Conservation (phyloP, 116 monocot species). For the Iris pallida region DNA sequence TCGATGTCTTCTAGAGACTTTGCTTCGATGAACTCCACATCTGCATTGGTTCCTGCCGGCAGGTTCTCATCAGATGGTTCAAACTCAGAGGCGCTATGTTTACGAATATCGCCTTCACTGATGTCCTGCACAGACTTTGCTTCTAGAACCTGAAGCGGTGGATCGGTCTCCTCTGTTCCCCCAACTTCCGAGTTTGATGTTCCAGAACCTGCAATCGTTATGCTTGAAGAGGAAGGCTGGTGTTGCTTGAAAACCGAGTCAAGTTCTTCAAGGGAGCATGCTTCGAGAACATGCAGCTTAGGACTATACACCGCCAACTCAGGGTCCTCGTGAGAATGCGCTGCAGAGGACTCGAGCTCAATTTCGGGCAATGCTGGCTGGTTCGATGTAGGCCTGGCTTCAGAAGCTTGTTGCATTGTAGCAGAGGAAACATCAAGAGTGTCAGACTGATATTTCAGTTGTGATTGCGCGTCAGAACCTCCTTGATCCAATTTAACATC, state of each 20-base stretch:
- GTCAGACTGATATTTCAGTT: not conserved
- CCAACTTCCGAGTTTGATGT: constrained; percentile 5
- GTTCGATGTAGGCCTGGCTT: not conserved
- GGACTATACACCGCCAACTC: constrained; percentile 58
- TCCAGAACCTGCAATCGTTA: not conserved
- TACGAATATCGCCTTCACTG: not conserved
- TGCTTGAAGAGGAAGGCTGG: constrained; percentile 8
- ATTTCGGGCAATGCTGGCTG: not conserved
- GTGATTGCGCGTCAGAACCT: not conserved
- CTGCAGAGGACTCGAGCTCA: constrained; percentile 10
- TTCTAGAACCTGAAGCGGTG: constrained; percentile 19
- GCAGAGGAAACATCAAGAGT: not conserved
- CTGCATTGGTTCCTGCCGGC: not conserved
- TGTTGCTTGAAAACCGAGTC: constrained; percentile 25
- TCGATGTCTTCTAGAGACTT: constrained; percentile 18
- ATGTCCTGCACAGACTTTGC: constrained; percentile 37
- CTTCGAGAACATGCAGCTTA: constrained; percentile 44
- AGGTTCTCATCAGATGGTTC: too few species aligned
- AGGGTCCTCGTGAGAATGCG: constrained; percentile 17
- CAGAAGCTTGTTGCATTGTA: constrained; percentile 1
- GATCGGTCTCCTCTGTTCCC: not conserved
- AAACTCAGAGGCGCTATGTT: not conserved
- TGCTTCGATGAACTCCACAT: constrained; percentile 18
- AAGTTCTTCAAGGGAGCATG: constrained; percentile 34
- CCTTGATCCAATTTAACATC: constrained; percentile 15